Percentiles rank a stretch among this genome's conserved stretches.
Conservation (phyloP, 768 basidiomycete species). For the Botryobasidium botryosum region DNA sequence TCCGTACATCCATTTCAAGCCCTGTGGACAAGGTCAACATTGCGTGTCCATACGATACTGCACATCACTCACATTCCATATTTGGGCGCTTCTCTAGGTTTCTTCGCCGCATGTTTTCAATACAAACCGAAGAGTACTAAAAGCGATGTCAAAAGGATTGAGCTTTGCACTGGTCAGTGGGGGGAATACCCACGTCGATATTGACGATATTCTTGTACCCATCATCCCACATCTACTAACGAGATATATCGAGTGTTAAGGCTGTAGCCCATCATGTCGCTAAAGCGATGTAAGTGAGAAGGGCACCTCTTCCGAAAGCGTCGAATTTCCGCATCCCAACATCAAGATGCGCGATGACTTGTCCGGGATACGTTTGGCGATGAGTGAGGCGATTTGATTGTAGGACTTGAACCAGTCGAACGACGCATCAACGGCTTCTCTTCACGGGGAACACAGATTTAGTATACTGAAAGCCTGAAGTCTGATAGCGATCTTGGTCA, state of each 20-base stretch:
- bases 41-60: not conserved
- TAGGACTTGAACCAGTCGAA: slow-evolving; percentile 88
- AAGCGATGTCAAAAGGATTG: not conserved
- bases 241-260: not conserved
- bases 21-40: slow-evolving; percentile 26
- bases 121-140: slow-evolving; percentile 59
- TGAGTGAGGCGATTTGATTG: slow-evolving; percentile 42
- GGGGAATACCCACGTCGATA: slow-evolving; percentile 40
- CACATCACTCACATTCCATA: slow-evolving; percentile 34
- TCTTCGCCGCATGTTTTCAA: slow-evolving; percentile 51
- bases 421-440: slow-evolving; percentile 38
- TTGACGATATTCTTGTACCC: slow-evolving; percentile 70
- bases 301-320: slow-evolving; percentile 61
- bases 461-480: too few species aligned
- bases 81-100: slow-evolving; percentile 35
- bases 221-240: slow-evolving; percentile 63
- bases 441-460: too few species aligned
- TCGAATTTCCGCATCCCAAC: slow-evolving; percentile 68
- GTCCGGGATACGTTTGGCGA: slow-evolving; percentile 46
- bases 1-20: slow-evolving; percentile 71
- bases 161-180: not conserved
- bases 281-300: slow-evolving; percentile 9
- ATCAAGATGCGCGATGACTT: slow-evolving; percentile 49
- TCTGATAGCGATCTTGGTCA: too few species aligned
- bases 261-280: not conserved